Evolutionary conservation across 306 rosid species (phyloP).

Genomic region (Dryas alaskensis): DNA sequence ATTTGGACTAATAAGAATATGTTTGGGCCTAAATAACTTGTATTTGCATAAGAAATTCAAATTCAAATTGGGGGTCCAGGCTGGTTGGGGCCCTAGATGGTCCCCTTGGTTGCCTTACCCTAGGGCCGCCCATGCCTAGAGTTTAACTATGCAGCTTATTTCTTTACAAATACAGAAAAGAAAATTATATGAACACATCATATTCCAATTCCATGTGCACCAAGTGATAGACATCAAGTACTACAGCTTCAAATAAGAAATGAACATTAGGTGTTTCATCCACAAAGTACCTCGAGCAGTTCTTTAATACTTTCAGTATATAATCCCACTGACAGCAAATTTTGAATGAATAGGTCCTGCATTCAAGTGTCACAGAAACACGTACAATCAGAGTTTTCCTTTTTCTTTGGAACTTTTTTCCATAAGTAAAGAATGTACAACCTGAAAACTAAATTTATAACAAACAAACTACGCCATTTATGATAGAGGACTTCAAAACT

Average conservation of each 20-base stretch:
- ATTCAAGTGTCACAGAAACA: constrained; percentile 30
- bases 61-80: no score
- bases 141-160: neutral
- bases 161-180: neutral
- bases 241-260: constrained; percentile 21
- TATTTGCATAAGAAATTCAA: no score
- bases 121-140: neutral
- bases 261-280: constrained; percentile 12
- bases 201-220: constrained; percentile 15
- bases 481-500: neutral
- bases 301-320: constrained; percentile 48
- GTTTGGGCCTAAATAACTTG: no score
- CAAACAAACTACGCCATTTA: neutral
- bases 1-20: no score
- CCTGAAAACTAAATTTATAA: neutral
- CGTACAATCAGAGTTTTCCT: constrained; percentile 21
- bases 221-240: constrained; percentile 18
- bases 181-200: neutral
- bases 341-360: constrained; percentile 84
- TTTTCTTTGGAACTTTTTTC: neutral
- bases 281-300: constrained; percentile 68
- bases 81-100: no score
- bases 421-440: neutral
- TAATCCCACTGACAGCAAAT: constrained; percentile 77
- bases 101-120: neutral